Percentiles rank a stretch among this genome's conserved stretches.
These are phyloP conservation scores for Bonia amplexicaulis DNA, from an alignment of 176 grass and related monocot species.

Conservation along the genomic window DNA sequence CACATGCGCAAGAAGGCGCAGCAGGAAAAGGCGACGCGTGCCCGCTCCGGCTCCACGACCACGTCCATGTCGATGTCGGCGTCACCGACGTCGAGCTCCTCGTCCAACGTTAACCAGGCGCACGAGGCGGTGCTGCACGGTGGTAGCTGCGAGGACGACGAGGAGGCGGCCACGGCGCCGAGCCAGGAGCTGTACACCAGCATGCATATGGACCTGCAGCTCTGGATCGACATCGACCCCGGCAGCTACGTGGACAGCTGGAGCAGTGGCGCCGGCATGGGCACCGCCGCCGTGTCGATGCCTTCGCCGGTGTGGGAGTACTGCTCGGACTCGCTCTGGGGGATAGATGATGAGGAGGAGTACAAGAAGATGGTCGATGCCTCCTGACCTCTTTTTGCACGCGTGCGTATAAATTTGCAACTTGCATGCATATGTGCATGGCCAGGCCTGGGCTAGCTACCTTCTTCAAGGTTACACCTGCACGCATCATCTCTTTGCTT, in stretches of 20 bases:
- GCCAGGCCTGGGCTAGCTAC: no score
- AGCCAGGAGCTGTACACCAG: not conserved
- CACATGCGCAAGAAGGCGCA: slow-evolving; percentile 45
- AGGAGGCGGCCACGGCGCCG: not conserved
- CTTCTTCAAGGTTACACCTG: no score
- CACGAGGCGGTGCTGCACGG: not conserved
- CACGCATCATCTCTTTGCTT: not conserved
- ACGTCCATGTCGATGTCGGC: slow-evolving; percentile 13
- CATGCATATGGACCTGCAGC: slow-evolving; percentile 7
- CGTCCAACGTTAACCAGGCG: not conserved
- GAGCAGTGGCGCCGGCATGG: not conserved
- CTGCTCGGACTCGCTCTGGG: slow-evolving; percentile 54
- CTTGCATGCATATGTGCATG: no score
- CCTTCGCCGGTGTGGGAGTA: slow-evolving; percentile 52
- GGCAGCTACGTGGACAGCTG: slow-evolving; percentile 15
- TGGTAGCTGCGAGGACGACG: not conserved
- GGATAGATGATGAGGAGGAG: slow-evolving; percentile 32
- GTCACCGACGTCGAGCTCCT: not conserved
- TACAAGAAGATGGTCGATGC: slow-evolving; percentile 40
- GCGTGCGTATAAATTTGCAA: no score
- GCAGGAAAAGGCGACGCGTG: slow-evolving; percentile 19
- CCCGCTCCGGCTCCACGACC: not conserved
- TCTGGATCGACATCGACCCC: slow-evolving; percentile 31
- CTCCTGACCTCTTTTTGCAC: not conserved
- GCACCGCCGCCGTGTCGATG: not conserved